Evolutionary conservation across 2,329 filamentous ascomycete species (phyloP).

Genomic region (Stemphylium beticola): DNA sequence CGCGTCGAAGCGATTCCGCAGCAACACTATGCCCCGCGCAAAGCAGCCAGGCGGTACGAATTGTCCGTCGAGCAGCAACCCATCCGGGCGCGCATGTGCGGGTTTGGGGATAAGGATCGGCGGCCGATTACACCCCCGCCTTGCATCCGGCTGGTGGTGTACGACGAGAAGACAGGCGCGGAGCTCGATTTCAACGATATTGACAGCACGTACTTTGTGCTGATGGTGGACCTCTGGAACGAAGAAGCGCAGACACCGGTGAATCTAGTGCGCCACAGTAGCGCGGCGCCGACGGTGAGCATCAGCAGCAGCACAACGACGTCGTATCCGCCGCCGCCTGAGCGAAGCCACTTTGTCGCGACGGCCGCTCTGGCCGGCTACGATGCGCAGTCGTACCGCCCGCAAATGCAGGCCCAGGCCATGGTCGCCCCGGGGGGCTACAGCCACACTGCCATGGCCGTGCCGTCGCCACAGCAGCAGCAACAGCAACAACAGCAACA

Average conservation of each 20-base stretch:
- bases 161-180: conserved; percentile 74
- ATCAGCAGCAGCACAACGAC: conserved; percentile 82
- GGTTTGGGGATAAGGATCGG: conserved; percentile 98
- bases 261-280: conserved; percentile 71
- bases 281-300: conserved; percentile 67
- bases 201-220: conserved; percentile 70
- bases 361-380: conserved; percentile 39
- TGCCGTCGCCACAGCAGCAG: not conserved
- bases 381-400: conserved; percentile 27
- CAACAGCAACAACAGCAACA: too few species aligned
- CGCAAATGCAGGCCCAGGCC: conserved; percentile 31
- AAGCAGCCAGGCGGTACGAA: conserved; percentile 49
- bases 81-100: conserved; percentile 93
- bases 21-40: not conserved
- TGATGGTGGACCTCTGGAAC: conserved; percentile 74
- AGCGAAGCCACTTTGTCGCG: conserved; percentile 43
- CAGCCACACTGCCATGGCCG: conserved; percentile 6
- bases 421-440: conserved; percentile 14
- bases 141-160: conserved; percentile 83
- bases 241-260: conserved; percentile 66
- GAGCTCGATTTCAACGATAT: conserved; percentile 82
- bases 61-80: conserved; percentile 89
- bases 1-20: not conserved
- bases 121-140: conserved; percentile 95
- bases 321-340: conserved; percentile 69